A percentile compares a stretch with the other conserved stretches of the same genome.
phyloP scores from a whole-genome alignment of 306 rosid species.

The Gastrolobium villosum region DNA sequence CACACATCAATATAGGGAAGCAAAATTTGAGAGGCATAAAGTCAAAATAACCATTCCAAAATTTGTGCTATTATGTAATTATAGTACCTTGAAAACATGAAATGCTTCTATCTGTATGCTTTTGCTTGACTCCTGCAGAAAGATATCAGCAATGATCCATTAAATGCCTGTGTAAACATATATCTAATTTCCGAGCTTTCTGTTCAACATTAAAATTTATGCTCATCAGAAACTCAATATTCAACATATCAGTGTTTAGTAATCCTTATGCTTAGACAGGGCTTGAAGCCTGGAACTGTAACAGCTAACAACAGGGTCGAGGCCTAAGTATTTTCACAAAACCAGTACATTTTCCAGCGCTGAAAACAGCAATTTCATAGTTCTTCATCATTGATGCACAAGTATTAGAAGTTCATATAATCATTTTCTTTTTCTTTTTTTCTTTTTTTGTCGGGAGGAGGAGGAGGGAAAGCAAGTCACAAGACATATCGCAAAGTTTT shows the following conservation, averaged over 20 bases:
- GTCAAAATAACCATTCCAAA: conserved; percentile 32
- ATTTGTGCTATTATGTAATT: not conserved
- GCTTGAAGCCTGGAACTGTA: conserved; percentile 1
- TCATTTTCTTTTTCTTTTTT: not conserved
- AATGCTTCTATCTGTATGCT: conserved; percentile 94
- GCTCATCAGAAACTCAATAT: conserved; percentile 34
- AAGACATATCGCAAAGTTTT: conserved; percentile 37
- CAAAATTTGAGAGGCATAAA: not conserved
- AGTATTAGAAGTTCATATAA: not conserved
- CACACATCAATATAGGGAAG: conserved; percentile 39
- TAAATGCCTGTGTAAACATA: conserved; percentile 15
- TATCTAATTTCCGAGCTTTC: conserved; percentile 6
- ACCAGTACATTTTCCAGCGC: conserved; percentile 16
- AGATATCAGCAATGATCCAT: conserved; percentile 39
- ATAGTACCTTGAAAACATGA: conserved; percentile 88
- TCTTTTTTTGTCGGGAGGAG: not conserved
- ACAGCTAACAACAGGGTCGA: conserved; percentile 13
- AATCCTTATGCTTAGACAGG: not conserved
- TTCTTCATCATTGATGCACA: not conserved
- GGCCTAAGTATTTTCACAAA: not conserved
- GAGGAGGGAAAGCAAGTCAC: not conserved
- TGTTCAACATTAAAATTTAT: conserved; percentile 10
- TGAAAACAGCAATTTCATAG: conserved; percentile 2
- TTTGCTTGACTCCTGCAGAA: conserved; percentile 88
- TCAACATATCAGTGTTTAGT: conserved; percentile 10